These are phyloP conservation scores for Candida glucosophila DNA, from an alignment of 1,139 yeast species.

Conservation along the genomic window DNA sequence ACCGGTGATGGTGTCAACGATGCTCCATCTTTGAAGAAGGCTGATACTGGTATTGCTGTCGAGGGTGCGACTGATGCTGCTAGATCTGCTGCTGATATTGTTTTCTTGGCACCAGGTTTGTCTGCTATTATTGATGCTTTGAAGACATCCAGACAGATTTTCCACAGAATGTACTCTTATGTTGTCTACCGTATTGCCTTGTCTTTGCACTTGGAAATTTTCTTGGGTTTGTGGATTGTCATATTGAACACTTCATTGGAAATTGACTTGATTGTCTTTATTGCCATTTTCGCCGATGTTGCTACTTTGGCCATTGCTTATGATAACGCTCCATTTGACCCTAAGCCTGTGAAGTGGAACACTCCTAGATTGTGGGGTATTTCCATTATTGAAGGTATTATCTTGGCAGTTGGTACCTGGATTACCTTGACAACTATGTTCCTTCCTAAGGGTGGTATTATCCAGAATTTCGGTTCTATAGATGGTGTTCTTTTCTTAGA, in stretches of 20 bases:
- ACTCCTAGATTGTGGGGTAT: constrained; percentile 96
- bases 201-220: constrained; percentile 85
- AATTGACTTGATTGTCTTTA: constrained; percentile 84
- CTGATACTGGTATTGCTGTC: constrained; percentile 96
- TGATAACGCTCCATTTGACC: constrained; percentile 97
- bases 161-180: constrained; percentile 97
- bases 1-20: constrained; percentile 98
- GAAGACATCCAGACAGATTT: constrained; percentile 91
- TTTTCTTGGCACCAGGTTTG: constrained; percentile 93
- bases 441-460: constrained; percentile 70
- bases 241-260: constrained; percentile 76
- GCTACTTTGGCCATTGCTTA: constrained; percentile 93
- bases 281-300: constrained; percentile 93
- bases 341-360: constrained; percentile 98
- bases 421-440: constrained; percentile 87
- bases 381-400: constrained; percentile 75
- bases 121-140: constrained; percentile 91
- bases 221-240: constrained; percentile 92
- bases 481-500: constrained; percentile 90
- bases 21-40: constrained; percentile 94
- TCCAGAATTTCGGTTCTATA: constrained; percentile 88
- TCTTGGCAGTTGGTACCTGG: constrained; percentile 88
- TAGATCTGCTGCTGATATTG: constrained; percentile 93
- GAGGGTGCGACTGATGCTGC: constrained; percentile 98
- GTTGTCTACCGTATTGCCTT: constrained; percentile 95